These are phyloP conservation scores for Umbelopsis isabellina DNA, from an alignment of 192 early-diverging fungal species.

Conservation along the genomic window DNA sequence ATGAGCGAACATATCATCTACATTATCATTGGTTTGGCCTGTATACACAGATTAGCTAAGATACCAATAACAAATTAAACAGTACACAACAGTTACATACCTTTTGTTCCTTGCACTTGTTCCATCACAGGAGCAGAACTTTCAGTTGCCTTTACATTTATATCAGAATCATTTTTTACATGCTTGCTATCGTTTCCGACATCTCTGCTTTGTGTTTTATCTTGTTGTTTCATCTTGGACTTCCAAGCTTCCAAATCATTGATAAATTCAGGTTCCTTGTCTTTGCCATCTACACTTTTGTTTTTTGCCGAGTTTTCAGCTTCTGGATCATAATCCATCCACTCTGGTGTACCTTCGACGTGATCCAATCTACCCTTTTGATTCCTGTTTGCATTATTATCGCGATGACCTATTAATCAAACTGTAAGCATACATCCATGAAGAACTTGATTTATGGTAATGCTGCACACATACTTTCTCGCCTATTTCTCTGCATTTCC, in stretches of 20 bases:
- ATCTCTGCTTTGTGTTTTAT: conserved; percentile 26
- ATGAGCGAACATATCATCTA: conserved; percentile 16
- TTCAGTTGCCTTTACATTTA: not conserved
- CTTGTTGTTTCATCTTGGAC: conserved; percentile 58
- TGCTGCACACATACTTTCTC: conserved; percentile 8
- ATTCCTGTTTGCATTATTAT: conserved; percentile 1
- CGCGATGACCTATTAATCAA: not conserved
- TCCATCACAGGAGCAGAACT: not conserved
- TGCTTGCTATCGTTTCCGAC: conserved; percentile 35
- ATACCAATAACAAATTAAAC: not conserved
- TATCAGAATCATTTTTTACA: conserved; percentile 9
- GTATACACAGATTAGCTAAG: not conserved
- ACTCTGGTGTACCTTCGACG: conserved; percentile 47
- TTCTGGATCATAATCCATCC: conserved; percentile 66
- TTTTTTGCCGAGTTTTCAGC: conserved; percentile 35
- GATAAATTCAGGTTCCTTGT: conserved; percentile 42
- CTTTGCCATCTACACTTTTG: conserved; percentile 30
- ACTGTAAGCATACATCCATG: not conserved
- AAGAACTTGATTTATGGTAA: no score
- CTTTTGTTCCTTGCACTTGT: conserved; percentile 1
- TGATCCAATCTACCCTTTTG: not conserved
- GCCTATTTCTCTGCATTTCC: not conserved
- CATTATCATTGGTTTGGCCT: conserved; percentile 18
- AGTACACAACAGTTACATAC: not conserved
- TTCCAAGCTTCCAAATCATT: conserved; percentile 66